A percentile compares a stretch with the other conserved stretches of the same genome.
phyloP scores from a whole-genome alignment of 106 monocot genomes.

The Ottelia alismoides region DNA sequence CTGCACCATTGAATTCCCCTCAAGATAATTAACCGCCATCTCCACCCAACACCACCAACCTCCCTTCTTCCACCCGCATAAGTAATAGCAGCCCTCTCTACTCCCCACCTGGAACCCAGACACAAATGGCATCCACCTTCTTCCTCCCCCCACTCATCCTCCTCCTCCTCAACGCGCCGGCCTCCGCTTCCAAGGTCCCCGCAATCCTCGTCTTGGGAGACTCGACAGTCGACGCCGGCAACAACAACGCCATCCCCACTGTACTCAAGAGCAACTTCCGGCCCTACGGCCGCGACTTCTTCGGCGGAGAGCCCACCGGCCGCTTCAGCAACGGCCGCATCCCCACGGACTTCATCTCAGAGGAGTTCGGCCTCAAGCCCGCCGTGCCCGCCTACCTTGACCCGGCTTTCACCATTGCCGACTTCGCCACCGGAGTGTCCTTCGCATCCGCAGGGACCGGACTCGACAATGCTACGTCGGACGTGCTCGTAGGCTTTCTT shows the following conservation, averaged over 20 bases:
- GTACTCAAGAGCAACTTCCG: slow-evolving; percentile 23
- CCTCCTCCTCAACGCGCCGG: background rate
- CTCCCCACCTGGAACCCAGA: too few relatives aligned
- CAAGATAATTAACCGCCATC: too few relatives aligned
- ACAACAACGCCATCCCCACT: slow-evolving; percentile 16
- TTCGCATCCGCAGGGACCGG: slow-evolving; percentile 24
- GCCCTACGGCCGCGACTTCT: slow-evolving; percentile 25
- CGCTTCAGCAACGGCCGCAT: slow-evolving; percentile 21
- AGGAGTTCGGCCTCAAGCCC: slow-evolving; percentile 14
- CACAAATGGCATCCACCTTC: too few relatives aligned
- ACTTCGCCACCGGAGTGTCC: slow-evolving; percentile 19
- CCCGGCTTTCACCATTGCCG: slow-evolving; percentile 13
- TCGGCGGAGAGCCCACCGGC: slow-evolving; percentile 17
- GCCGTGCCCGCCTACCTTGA: slow-evolving; percentile 21
- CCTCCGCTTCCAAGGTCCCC: background rate
- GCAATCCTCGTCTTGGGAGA: slow-evolving; percentile 21
- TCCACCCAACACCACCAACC: too few relatives aligned
- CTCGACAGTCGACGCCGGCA: slow-evolving; percentile 22
- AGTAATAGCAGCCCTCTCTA: too few relatives aligned
- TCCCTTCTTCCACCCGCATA: too few relatives aligned
- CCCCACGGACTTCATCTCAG: slow-evolving; percentile 20
- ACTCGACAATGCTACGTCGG: slow-evolving; percentile 18
- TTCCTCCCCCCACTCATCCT: too few relatives aligned
- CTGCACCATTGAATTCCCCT: too few relatives aligned
- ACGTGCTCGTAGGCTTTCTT: slow-evolving; percentile 14